Percentiles rank a stretch among this genome's conserved stretches.
Conservation (phyloP, 148 eudicot genomes). For the Rhododendron ferrugineum region DNA sequence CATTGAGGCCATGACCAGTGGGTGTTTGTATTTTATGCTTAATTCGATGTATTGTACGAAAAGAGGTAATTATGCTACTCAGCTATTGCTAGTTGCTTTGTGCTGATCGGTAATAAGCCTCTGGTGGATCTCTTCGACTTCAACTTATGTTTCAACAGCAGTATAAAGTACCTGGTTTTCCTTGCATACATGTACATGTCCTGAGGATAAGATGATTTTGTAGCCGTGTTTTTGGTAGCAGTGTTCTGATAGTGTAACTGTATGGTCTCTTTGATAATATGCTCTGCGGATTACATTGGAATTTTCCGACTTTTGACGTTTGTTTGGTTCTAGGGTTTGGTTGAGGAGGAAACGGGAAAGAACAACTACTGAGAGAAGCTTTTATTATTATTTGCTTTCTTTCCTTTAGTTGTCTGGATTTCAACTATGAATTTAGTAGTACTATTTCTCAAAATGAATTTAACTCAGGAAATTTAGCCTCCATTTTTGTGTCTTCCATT, state of each 20-base stretch:
- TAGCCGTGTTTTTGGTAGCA: not conserved
- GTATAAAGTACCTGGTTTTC: not conserved
- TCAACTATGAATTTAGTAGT: not conserved
- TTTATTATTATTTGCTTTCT: no score
- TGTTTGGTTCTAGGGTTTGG: not conserved
- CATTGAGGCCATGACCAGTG: conserved; percentile 37
- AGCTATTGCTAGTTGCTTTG: not conserved
- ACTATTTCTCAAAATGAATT: not conserved
- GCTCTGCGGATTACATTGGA: not conserved
- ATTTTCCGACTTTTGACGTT: not conserved
- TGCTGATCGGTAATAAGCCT: not conserved
- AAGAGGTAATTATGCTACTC: not conserved
- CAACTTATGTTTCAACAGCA: not conserved
- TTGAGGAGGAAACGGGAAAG: not conserved
- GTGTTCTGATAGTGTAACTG: not conserved
- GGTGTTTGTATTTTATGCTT: not conserved
- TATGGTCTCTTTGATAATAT: not conserved
- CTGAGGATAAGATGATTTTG: not conserved
- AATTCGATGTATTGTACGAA: not conserved
- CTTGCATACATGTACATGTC: not conserved
- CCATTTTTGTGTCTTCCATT: not conserved
- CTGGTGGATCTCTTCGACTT: not conserved
- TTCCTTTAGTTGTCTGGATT: no score
- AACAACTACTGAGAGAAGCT: not conserved
- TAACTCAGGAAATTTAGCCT: not conserved